These are phyloP conservation scores for Aureococcus anophagefferens DNA, from an alignment of 108 stramenopile species.

Conservation along the genomic window DNA sequence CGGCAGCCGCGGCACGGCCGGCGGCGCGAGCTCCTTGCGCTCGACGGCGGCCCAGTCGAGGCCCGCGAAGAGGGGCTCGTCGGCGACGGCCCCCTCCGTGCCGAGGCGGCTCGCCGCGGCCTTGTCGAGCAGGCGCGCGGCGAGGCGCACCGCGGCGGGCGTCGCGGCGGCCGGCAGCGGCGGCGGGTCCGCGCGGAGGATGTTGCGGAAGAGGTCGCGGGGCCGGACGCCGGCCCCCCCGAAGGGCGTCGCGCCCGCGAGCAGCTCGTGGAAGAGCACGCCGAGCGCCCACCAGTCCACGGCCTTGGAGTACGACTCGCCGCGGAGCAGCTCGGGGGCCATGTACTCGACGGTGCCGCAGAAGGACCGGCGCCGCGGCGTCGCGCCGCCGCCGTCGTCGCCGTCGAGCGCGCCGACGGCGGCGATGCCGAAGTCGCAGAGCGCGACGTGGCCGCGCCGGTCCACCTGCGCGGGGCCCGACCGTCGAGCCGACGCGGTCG, in stretches of 20 bases:
- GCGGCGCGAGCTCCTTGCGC: not conserved
- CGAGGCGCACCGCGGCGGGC: not conserved
- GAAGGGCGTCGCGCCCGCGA: slow-evolving; percentile 5
- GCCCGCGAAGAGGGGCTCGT: slow-evolving; percentile 5
- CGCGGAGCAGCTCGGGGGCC: slow-evolving; percentile 29
- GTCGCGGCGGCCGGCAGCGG: not conserved
- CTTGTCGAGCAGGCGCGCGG: not conserved
- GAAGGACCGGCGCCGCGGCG: slow-evolving; percentile 14
- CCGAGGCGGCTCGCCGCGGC: not conserved
- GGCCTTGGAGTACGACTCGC: not conserved
- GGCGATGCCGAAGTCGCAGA: slow-evolving; percentile 46
- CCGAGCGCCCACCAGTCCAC: slow-evolving; percentile 16
- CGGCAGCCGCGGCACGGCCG: not conserved
- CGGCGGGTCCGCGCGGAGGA: not conserved
- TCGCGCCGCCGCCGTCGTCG: not conserved
- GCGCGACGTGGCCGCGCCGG: slow-evolving; percentile 35
- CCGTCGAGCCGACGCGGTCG: too few species aligned
- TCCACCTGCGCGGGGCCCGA: not conserved
- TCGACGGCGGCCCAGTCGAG: not conserved
- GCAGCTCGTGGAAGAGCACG: slow-evolving; percentile 6
- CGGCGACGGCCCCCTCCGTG: not conserved
- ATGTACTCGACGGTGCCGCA: slow-evolving; percentile 35
- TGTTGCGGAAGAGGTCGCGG: not conserved
- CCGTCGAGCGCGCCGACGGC: too few species aligned
- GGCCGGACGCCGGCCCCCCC: not conserved